A percentile compares a stretch with the other conserved stretches of the same genome.
Conservation (phyloP, 192 early-diverging fungal species). For the Backusella tuberculispora region DNA sequence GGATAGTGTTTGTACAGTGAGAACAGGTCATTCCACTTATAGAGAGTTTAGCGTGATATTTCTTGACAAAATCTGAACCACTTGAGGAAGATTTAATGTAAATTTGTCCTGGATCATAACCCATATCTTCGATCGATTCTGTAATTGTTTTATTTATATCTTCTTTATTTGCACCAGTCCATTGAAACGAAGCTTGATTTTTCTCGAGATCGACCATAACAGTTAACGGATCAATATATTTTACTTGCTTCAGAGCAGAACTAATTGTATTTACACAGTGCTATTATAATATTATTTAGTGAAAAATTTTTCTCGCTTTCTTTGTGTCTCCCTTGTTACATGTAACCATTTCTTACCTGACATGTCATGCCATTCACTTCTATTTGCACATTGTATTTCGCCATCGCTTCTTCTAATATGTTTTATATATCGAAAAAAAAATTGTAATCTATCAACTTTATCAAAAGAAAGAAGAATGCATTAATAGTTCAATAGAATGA, state of each 20-base stretch:
- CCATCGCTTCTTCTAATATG: not conserved
- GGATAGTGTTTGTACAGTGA: slow-evolving; percentile 30
- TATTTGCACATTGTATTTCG: slow-evolving; percentile 1
- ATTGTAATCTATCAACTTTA: too few relatives aligned
- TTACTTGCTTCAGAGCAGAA: not conserved
- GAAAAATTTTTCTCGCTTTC: not conserved
- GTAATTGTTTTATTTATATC: not conserved
- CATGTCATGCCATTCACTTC: slow-evolving; percentile 18
- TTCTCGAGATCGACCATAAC: slow-evolving; percentile 6
- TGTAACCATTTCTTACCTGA: slow-evolving; percentile 1
- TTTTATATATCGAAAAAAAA: not conserved
- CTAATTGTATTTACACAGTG: slow-evolving; percentile 22
- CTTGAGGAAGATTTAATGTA: not conserved
- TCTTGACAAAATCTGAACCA: too few relatives aligned
- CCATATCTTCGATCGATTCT: slow-evolving; percentile 64
- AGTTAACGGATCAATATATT: not conserved
- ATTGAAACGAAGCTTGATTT: not conserved
- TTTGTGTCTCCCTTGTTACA: not conserved
- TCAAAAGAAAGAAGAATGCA: not conserved
- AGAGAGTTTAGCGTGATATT: slow-evolving; percentile 2
- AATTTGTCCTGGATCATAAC: slow-evolving; percentile 61
- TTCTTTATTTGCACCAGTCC: not conserved
- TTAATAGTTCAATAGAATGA: not conserved
- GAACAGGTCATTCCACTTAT: slow-evolving; percentile 42
- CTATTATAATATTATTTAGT: not conserved